Percentiles rank a stretch among this genome's conserved stretches.
These are phyloP conservation scores for Wickerhamomyces sp. DNA, from an alignment of 1,139 yeast species.

Conservation along the genomic window DNA sequence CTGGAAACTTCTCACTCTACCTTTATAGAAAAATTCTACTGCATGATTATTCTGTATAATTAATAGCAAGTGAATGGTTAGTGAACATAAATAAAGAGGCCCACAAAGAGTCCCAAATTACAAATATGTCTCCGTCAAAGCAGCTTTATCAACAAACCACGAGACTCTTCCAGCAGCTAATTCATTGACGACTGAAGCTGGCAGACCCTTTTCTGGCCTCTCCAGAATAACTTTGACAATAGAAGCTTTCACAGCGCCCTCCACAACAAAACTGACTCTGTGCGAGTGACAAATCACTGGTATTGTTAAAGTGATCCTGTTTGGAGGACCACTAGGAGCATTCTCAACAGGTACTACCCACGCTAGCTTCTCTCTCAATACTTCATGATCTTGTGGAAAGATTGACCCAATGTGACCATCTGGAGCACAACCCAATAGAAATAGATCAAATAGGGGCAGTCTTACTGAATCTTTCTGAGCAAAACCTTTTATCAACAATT, in stretches of 20 bases:
- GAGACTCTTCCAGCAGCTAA: conserved; percentile 95
- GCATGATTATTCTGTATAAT: too few relatives aligned
- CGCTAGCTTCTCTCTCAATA: conserved; percentile 83
- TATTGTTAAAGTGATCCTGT: conserved; percentile 85
- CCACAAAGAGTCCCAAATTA: too few relatives aligned
- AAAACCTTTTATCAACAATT: conserved; percentile 76
- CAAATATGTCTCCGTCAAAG: conserved; percentile 63
- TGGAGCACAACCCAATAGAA: conserved; percentile 94
- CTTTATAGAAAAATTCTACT: too few relatives aligned
- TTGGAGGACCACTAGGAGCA: conserved; percentile 86
- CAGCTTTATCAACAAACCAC: conserved; percentile 98
- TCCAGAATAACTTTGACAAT: conserved; percentile 91
- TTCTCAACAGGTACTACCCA: conserved; percentile 95
- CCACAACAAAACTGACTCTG: conserved; percentile 89
- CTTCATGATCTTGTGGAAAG: conserved; percentile 82
- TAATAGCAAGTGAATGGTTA: too few relatives aligned
- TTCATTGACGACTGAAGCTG: conserved; percentile 90
- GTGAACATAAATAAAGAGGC: too few relatives aligned
- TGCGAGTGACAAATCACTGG: conserved; percentile 96
- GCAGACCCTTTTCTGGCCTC: conserved; percentile 94
- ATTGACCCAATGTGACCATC: conserved; percentile 97
- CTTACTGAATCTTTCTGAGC: conserved; percentile 97
- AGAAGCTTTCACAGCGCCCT: conserved; percentile 94
- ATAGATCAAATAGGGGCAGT: conserved; percentile 87
- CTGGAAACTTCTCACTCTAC: too few relatives aligned